Conservation (phyloP, 1,284 basidiomycete species). For the Blastosporella zonata region DNA sequence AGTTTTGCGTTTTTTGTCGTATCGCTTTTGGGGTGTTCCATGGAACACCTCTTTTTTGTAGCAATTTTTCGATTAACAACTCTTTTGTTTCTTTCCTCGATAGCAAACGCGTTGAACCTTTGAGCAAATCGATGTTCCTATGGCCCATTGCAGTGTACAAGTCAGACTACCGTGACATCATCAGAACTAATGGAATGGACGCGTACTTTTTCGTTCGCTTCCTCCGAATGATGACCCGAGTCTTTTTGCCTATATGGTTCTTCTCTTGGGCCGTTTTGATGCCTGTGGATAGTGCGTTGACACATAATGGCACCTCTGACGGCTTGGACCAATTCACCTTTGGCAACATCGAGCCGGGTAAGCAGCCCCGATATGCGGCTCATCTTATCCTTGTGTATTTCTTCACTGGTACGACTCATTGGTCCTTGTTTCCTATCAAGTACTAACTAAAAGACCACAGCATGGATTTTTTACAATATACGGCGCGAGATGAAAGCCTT, state of each 20-base stretch:
- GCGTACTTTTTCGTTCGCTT: slow-evolving; percentile 94
- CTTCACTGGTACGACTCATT: slow-evolving; percentile 63
- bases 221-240: slow-evolving; percentile 75
- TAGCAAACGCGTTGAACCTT: slow-evolving; percentile 55
- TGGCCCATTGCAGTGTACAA: slow-evolving; percentile 63
- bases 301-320: slow-evolving; percentile 41
- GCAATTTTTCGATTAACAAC: no score
- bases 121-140: slow-evolving; percentile 43
- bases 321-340: slow-evolving; percentile 80
- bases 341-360: slow-evolving; percentile 65
- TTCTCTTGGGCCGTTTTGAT: slow-evolving; percentile 70
- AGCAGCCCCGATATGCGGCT: slow-evolving; percentile 65
- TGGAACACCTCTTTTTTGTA: no score
- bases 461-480: slow-evolving; percentile 85
- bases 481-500: slow-evolving; percentile 80
- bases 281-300: slow-evolving; percentile 63
- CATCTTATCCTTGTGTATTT: slow-evolving; percentile 73
- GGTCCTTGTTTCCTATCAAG: neutral
- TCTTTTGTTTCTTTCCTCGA: no score
- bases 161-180: slow-evolving; percentile 60
- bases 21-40: no score
- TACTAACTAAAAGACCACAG: slow-evolving; percentile 31
- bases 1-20: slow-evolving; percentile 27
- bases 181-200: slow-evolving; percentile 83
- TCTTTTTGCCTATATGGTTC: slow-evolving; percentile 83